Base-by-base conservation (phyloP, 176 grass and related monocot genomes). In the Aegilops longissima region DNA sequence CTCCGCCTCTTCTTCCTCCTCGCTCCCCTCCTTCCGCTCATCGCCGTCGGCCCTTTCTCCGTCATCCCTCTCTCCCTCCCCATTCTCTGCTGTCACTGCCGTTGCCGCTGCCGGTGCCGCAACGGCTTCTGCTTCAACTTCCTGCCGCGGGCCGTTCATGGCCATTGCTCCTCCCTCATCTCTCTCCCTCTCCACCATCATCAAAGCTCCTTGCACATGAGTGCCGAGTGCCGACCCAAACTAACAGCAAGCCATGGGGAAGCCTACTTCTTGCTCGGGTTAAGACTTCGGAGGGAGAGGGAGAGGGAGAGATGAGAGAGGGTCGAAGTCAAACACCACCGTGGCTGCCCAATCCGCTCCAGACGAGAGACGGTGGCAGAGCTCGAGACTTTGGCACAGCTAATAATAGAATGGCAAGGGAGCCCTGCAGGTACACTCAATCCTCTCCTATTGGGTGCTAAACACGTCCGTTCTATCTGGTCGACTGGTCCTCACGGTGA, bases 161-260 rank as follows among this genome's bases (percentile, higher is more conserved):
- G 81, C 77, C 51, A 23, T 81, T 6, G 69, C 83, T 39, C 40
- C 89, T 30, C 36, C 82, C 35, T 62, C 86, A 18, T 67, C 70
- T 10, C 63, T 88, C 61, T 69, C 61, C 85, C 27, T 80, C 81
- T 91, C 82, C 70, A 88, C 90, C 90, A 91, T 91, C 49, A 80
- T 91, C 51, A 80, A 58, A 6, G 3, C 29, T 8, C 12, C 16
- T 20, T 9, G 34, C 27, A 4, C 47, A 23, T 62, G 25, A 27
- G 25, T 27, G 25, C 25, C 25, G 25, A 83, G 20, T 72, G 42
- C 27, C 4, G 52, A 7, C 74, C 62, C 20, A 51, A 34, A 20
- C 25, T 65, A 66, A 23, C 40, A 64, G 18, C 74, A 27, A 20
- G 18, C 31, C 89, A 80, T 80, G 63, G 36, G 8, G 51, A 69